Conservation (phyloP, 164 flowering plant species). For the Dillenia turbinata region DNA sequence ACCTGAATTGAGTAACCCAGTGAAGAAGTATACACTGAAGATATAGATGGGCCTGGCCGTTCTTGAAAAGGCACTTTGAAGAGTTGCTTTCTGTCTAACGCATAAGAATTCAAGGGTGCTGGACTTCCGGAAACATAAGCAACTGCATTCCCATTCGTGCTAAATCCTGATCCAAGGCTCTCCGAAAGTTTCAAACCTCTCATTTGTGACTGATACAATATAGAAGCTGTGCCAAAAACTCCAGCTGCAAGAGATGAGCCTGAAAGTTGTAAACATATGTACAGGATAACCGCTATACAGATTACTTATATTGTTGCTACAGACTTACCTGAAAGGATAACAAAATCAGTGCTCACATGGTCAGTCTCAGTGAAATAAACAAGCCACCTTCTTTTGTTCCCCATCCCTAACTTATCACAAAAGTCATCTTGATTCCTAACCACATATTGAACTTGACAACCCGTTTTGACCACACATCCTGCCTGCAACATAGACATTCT, state of each 20-base stretch:
- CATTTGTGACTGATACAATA: slow-evolving; percentile 44
- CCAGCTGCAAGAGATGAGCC: slow-evolving; percentile 32
- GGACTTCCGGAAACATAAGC: slow-evolving; percentile 48
- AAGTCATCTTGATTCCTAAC: slow-evolving; percentile 21
- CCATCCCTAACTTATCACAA: slow-evolving; percentile 4
- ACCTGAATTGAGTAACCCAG: slow-evolving; percentile 65
- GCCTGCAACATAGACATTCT: slow-evolving; percentile 27
- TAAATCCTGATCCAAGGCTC: slow-evolving; percentile 46
- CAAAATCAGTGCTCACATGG: slow-evolving; percentile 41
- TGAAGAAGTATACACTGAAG: slow-evolving; percentile 49
- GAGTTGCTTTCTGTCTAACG: slow-evolving; percentile 30
- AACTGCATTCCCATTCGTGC: slow-evolving; percentile 51
- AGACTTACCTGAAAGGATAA: slow-evolving; percentile 46
- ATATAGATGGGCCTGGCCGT: slow-evolving; percentile 59
- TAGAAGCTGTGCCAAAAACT: slow-evolving; percentile 49
- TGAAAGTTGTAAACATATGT: too few relatives aligned
- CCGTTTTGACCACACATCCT: slow-evolving; percentile 53
- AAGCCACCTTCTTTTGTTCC: slow-evolving; percentile 39
- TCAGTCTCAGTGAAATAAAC: slow-evolving; percentile 47
- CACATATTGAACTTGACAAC: slow-evolving; percentile 39
- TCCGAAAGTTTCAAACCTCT: slow-evolving; percentile 50
- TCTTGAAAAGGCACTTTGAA: slow-evolving; percentile 35
- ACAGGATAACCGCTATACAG: too few relatives aligned
- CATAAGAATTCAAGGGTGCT: slow-evolving; percentile 41
- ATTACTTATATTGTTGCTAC: too few relatives aligned